Evolutionary conservation across 495 filamentous ascomycete species (phyloP), one percentile per base, ranked within the genome.

Genomic region (Parathielavia hyrcaniae): DNA sequence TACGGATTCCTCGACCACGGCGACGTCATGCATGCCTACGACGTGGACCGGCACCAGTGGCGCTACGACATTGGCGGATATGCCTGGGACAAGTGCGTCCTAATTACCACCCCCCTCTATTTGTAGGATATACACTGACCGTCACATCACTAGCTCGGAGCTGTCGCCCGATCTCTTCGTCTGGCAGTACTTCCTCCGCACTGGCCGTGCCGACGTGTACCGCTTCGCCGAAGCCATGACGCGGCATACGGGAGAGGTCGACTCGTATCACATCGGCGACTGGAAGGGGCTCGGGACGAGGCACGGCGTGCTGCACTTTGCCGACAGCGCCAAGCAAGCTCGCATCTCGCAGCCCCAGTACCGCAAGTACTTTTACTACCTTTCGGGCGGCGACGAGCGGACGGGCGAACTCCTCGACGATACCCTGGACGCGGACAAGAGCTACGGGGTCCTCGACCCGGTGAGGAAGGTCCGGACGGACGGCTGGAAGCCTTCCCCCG

Each of bases 311-410:
- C n/a, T 8, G 36, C 50, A 52, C 20, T 52, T 17, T 17, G 36
- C 35, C n/a, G 50, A 52, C 50, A 52, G 50, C 50, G 34, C 35
- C 10, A 52, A 52, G 50, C 50, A 52, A n/a, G 50, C 50, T 16
- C 50, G 50, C 36, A 40, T 52, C 12, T 52, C 50, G 20, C 34
- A 52, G 12, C 35, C 50, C 3, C 50, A 40, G 6, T 52, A 52
- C 35, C 50, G 50, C 2, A 39, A 40, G 36, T 40, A 40, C 12
- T 52, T 52, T 11, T 52, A 23, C 50, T 52, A 40, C 50, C 12
- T 52, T 35, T 40, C 50, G 35, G 50, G 50, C 13, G 50, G 50
- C 5, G 50, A 52, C 10, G 50, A 52, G 50, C 50, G 50, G 19
- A 52, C 50, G 19, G 50, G 50, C 50, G 50, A 52, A 11, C 35